Evolutionary conservation across 1,139 yeast species (phyloP).

Genomic region (Saccharomyces pastorianus): DNA sequence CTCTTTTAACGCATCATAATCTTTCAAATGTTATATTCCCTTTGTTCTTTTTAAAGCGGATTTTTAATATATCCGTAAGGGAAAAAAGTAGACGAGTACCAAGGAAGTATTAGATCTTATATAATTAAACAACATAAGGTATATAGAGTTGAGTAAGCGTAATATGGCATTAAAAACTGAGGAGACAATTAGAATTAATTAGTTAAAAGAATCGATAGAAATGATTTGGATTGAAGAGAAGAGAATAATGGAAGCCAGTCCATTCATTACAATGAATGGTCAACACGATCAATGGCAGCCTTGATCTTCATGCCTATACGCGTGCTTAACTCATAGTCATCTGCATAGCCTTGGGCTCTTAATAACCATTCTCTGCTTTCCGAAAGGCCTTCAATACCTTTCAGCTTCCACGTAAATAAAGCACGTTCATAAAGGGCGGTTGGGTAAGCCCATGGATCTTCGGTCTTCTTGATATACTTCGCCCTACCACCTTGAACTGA

Average conservation of each 20-base stretch:
- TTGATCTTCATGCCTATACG: constrained; percentile 84
- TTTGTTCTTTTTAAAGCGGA: not conserved
- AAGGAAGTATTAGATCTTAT: not conserved
- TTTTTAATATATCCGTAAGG: not conserved
- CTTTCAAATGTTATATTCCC: too few relatives aligned
- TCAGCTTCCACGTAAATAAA: constrained; percentile 65
- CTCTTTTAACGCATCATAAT: too few relatives aligned
- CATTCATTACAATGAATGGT: constrained; percentile 25
- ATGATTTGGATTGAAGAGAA: not conserved
- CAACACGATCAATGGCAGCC: constrained; percentile 72
- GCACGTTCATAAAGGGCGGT: constrained; percentile 82
- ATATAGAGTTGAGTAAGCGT: not conserved
- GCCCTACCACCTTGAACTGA: constrained; percentile 24
- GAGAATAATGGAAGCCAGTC: not conserved
- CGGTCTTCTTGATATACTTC: constrained; percentile 41
- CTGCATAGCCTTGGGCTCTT: constrained; percentile 68
- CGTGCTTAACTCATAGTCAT: constrained; percentile 87
- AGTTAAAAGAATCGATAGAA: too few relatives aligned
- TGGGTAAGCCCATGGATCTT: constrained; percentile 86
- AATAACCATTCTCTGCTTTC: constrained; percentile 66
- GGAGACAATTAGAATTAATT: too few relatives aligned
- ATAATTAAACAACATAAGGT: not conserved
- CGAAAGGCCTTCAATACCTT: constrained; percentile 43
- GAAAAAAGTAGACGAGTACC: not conserved
- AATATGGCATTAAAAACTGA: not conserved